Base-by-base conservation (phyloP, 2,329 filamentous ascomycete genomes). In the Ophiostoma australiae region DNA sequence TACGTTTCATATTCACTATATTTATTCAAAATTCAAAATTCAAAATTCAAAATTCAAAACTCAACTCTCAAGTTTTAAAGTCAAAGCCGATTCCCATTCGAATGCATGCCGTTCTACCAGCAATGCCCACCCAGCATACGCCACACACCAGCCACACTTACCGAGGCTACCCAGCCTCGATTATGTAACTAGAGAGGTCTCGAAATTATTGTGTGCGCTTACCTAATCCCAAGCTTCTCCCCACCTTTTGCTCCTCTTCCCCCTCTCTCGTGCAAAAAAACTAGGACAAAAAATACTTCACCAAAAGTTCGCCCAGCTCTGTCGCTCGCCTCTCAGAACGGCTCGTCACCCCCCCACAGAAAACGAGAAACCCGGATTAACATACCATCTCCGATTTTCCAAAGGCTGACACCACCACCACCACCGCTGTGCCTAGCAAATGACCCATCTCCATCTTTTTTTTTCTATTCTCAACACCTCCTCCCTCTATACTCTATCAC, bases 151-250 rank as follows among this genome's bases (percentile, higher is more conserved):
- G 63, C 63, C 63, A 66, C 63, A 66, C 20, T 35, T 11, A 13
- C 35, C 63, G 35, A 66, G 63, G 63, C 63, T 66, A 10, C 6
- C 55, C 63, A 66, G 63, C 63, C 33, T 66, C 20, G 63, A 66
- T 69, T 44, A 67, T 52, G 39, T 68, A 63, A 65, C 1, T 35
- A 39, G 44, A 44, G 61, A 61, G 68, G 61, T 39, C 33, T 10
- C 17, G 70, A 72, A 72, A 70, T 70, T 70, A 72, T 72, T 72
- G 71, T 72, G 71, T 69, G 71, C 67, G 71, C 37, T 58, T 63
- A 55, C 58, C 48, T 69, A 27, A 66, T 41, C 52, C 17, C 27
- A 31, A 41, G 52, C 48, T 44, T 39, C 33, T 37, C 63, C 33
- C 33, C 35, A 66, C 35, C 35, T 66, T 66, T 37, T 3, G n/a